phyloP scores from a whole-genome alignment of 495 filamentous ascomycete species.

The Lepidopterella palustris region DNA sequence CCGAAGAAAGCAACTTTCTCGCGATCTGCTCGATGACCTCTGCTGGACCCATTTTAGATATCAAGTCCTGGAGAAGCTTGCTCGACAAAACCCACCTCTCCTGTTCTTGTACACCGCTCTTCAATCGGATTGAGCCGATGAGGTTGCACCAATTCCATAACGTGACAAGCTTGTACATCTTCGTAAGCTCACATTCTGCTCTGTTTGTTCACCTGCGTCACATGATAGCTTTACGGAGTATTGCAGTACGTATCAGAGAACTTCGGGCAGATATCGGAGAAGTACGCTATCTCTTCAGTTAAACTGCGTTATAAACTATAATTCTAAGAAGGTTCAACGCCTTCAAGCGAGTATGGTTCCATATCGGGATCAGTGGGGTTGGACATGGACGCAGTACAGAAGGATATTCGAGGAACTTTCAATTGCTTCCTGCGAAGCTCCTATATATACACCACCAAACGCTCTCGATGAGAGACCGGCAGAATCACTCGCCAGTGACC shows the following conservation, averaged over 20 bases:
- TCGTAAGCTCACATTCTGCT: neutral
- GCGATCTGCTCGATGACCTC: neutral
- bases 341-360: no score
- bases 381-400: no score
- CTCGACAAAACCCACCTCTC: neutral
- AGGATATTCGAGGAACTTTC: no score
- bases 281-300: slow-evolving; percentile 15
- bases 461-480: no score
- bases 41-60: neutral
- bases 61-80: neutral
- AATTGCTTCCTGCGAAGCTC: no score
- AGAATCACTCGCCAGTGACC: no score
- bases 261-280: slow-evolving; percentile 24
- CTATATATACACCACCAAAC: no score
- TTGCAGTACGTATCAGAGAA: neutral
- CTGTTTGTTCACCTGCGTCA: slow-evolving; percentile 2
- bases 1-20: neutral
- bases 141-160: slow-evolving; percentile 4
- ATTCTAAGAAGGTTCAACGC: slow-evolving; percentile 16
- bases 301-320: neutral
- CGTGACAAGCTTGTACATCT: slow-evolving; percentile 3
- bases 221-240: slow-evolving; percentile 8
- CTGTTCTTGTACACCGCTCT: slow-evolving; percentile 22
- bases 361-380: no score
- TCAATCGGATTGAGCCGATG: slow-evolving; percentile 3